Evolutionary conservation across 2,329 filamentous ascomycete species (phyloP).

Genomic region (Microdochium bolleyi): DNA sequence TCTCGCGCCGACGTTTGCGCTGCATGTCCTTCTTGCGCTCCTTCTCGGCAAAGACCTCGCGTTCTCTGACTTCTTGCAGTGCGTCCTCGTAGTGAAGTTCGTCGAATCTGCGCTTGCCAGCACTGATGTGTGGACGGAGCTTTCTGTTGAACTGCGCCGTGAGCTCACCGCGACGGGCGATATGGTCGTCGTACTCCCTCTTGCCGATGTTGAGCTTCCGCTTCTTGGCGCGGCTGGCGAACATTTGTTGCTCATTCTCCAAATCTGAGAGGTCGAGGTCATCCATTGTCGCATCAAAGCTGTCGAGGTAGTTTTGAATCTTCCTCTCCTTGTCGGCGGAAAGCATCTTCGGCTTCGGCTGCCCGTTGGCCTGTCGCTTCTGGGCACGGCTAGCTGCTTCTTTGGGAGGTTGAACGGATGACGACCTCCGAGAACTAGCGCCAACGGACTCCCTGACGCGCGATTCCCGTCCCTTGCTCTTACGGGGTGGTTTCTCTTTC

Average conservation of each 20-base stretch:
- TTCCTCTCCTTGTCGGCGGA: conserved; percentile 58
- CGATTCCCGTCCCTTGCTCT: conserved; percentile 42
- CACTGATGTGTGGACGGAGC: conserved; percentile 59
- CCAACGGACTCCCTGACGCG: conserved; percentile 40
- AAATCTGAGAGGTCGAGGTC: conserved; percentile 33
- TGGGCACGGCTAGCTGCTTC: conserved; percentile 39
- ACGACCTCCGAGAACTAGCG: conserved; percentile 38
- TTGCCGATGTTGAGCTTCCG: conserved; percentile 59
- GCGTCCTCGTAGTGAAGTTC: conserved; percentile 73
- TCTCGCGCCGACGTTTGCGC: conserved; percentile 88
- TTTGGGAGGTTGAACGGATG: conserved; percentile 30
- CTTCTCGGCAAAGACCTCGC: conserved; percentile 89
- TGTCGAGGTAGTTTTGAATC: conserved; percentile 56
- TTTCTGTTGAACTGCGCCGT: conserved; percentile 49
- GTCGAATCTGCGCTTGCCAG: conserved; percentile 70
- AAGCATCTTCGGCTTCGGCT: conserved; percentile 40
- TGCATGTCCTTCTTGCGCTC: conserved; percentile 99
- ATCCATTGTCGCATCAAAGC: conserved; percentile 28
- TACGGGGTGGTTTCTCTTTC: conserved; percentile 26
- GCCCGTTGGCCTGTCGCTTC: conserved; percentile 54
- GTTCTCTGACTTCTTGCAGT: conserved; percentile 77
- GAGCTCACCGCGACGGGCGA: conserved; percentile 53
- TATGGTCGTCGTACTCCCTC: conserved; percentile 55
- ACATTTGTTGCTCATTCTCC: conserved; percentile 35
- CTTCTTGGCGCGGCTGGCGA: conserved; percentile 53